Percentiles rank a stretch among this genome's conserved stretches.
Conservation (phyloP, 1,139 yeast species). For the Hanseniaspora gamundiae region DNA sequence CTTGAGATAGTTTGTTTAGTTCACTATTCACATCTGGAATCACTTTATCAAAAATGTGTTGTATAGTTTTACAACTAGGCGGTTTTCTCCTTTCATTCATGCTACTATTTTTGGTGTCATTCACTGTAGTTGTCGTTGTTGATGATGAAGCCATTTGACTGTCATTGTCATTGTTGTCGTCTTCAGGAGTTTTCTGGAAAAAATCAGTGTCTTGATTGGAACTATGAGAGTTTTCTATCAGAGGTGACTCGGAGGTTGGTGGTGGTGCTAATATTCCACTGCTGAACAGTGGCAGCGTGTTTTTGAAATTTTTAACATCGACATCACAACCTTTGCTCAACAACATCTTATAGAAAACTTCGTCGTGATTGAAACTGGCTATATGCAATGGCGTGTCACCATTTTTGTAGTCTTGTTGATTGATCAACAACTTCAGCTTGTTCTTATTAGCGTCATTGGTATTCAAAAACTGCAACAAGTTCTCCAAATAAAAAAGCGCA, state of each 20-base stretch:
- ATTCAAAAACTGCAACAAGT: constrained; percentile 43
- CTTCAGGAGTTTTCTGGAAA: constrained; percentile 22
- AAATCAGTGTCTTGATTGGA: not conserved
- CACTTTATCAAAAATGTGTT: not conserved
- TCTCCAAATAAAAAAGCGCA: constrained; percentile 73
- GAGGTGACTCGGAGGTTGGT: constrained; percentile 1
- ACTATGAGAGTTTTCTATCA: not conserved
- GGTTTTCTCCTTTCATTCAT: not conserved
- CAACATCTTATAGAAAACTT: constrained; percentile 61
- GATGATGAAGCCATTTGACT: constrained; percentile 43
- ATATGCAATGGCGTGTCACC: constrained; percentile 88
- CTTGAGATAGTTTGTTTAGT: not conserved
- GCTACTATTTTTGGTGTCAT: not conserved
- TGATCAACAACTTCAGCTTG: constrained; percentile 42
- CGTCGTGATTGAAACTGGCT: constrained; percentile 64
- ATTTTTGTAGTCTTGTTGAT: constrained; percentile 56
- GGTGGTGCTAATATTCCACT: constrained; percentile 1
- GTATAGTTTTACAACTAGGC: constrained; percentile 5
- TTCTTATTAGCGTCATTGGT: constrained; percentile 20
- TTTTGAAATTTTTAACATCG: constrained; percentile 17
- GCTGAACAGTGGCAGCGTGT: constrained; percentile 19
- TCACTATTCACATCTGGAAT: not conserved
- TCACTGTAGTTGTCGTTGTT: not conserved
- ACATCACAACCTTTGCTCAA: constrained; percentile 50
- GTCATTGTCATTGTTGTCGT: constrained; percentile 58